Conservation (phyloP, 805 yeast species). For the Spencermartinsiella europaea region DNA sequence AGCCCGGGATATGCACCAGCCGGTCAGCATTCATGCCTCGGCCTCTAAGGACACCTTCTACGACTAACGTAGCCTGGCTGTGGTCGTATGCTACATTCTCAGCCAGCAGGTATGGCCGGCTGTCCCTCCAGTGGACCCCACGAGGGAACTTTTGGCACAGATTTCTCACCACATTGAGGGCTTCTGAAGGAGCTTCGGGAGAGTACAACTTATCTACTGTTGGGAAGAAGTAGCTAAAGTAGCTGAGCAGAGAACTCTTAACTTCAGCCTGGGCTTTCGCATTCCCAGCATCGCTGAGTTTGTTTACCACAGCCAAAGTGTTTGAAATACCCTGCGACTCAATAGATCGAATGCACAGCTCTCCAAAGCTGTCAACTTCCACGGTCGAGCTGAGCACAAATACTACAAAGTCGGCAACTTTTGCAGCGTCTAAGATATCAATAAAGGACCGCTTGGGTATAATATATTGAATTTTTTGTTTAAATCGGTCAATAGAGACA, state of each 20-base stretch:
- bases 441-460: conserved; percentile 58
- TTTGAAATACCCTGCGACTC: conserved; percentile 90
- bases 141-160: conserved; percentile 85
- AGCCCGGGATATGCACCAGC: conserved; percentile 79
- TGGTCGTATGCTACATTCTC: conserved; percentile 49
- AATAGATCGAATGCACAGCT: conserved; percentile 80
- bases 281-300: conserved; percentile 45
- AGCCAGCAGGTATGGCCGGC: conserved; percentile 82
- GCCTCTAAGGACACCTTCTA: conserved; percentile 87
- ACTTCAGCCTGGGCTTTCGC: conserved; percentile 72
- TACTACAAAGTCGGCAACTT: conserved; percentile 81
- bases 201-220: conserved; percentile 71
- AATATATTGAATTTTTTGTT: conserved; percentile 64
- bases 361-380: conserved; percentile 84
- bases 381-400: conserved; percentile 83
- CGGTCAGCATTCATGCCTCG: conserved; percentile 70
- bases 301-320: conserved; percentile 31
- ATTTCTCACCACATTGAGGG: conserved; percentile 64
- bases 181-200: conserved; percentile 62
- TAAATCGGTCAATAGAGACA: conserved; percentile 52
- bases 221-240: conserved; percentile 73
- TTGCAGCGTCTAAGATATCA: conserved; percentile 76
- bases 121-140: conserved; percentile 84
- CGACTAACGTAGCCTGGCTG: conserved; percentile 38
- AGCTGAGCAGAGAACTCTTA: conserved; percentile 57